Evolutionary conservation across 2,329 filamentous ascomycete genomes (phyloP).

Genomic region (Dendryphion nanum): DNA sequence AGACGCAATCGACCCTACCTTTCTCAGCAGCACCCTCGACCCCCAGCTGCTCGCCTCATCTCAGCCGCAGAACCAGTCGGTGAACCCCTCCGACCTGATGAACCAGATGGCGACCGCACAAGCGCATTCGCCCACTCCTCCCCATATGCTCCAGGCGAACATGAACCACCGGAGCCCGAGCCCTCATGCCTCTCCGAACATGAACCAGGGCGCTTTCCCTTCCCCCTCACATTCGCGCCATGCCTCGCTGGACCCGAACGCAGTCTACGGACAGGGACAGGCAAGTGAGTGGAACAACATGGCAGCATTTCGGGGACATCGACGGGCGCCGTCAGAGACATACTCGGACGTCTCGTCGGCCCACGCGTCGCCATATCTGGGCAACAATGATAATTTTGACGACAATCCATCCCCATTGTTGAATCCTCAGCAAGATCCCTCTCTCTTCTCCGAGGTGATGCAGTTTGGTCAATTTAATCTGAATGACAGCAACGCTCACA

Average conservation of each 20-base stretch:
- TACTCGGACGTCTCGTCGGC: conserved; percentile 87
- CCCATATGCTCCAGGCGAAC: conserved; percentile 56
- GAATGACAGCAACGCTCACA: conserved; percentile 38
- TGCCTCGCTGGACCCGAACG: conserved; percentile 61
- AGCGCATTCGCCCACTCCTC: conserved; percentile 53
- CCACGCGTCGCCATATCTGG: conserved; percentile 78
- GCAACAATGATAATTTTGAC: conserved; percentile 77
- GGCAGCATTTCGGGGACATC: conserved; percentile 72
- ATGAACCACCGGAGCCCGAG: conserved; percentile 53
- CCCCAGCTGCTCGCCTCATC: conserved; percentile 43
- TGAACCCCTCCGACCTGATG: conserved; percentile 48
- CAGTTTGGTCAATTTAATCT: conserved; percentile 79
- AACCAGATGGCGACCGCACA: conserved; percentile 54
- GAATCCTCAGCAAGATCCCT: conserved; percentile 66
- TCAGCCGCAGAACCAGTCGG: conserved; percentile 41
- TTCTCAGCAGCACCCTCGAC: conserved; percentile 50
- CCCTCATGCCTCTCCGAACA: conserved; percentile 53
- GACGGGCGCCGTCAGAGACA: conserved; percentile 78
- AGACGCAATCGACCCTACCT: conserved; percentile 60
- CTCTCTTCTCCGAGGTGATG: conserved; percentile 74
- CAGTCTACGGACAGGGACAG: conserved; percentile 55
- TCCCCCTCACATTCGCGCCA: conserved; percentile 59
- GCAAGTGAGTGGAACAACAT: conserved; percentile 60
- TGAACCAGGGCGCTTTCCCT: conserved; percentile 53
- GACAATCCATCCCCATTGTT: conserved; percentile 79